These are phyloP conservation scores for Chrysophaeum taylorii DNA, from an alignment of 352 stramenopile species.

Conservation along the genomic window DNA sequence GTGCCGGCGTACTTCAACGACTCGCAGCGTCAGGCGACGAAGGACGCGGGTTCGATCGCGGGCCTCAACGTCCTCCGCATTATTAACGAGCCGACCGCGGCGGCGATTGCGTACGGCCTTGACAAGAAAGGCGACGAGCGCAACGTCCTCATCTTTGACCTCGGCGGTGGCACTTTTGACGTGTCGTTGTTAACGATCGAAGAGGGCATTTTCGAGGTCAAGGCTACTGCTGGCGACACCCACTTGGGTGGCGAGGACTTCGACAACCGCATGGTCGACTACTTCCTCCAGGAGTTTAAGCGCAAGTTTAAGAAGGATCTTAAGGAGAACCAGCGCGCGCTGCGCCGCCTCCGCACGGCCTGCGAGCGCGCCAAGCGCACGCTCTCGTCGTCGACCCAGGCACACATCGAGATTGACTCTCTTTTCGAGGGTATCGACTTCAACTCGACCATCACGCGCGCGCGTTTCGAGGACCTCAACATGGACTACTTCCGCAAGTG, in stretches of 20 bases:
- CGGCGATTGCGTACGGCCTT: conserved; percentile 95
- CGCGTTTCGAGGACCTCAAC: conserved; percentile 88
- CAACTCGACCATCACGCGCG: conserved; percentile 87
- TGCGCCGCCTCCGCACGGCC: conserved; percentile 81
- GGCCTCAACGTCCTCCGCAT: conserved; percentile 83
- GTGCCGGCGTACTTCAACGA: conserved; percentile 95
- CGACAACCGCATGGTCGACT: conserved; percentile 86
- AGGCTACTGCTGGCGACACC: conserved; percentile 87
- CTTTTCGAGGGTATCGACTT: conserved; percentile 94
- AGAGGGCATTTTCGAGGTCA: conserved; percentile 94
- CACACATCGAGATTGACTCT: conserved; percentile 91
- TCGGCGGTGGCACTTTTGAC: conserved; percentile 91
- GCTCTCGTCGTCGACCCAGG: conserved; percentile 85
- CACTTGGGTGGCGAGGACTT: conserved; percentile 90
- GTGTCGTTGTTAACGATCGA: conserved; percentile 89
- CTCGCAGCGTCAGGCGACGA: conserved; percentile 81
- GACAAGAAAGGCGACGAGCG: conserved; percentile 83
- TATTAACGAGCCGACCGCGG: conserved; percentile 94
- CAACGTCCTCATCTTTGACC: conserved; percentile 93
- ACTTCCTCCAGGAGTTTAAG: conserved; percentile 89
- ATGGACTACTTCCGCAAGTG: conserved; percentile 77
- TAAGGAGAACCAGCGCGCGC: conserved; percentile 76
- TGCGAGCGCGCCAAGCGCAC: conserved; percentile 93
- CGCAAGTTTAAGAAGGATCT: conserved; percentile 74
- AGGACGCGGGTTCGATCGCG: conserved; percentile 73